Base-by-base conservation (phyloP, 2,329 filamentous ascomycete genomes). In the Fusarium fujikuroi region DNA sequence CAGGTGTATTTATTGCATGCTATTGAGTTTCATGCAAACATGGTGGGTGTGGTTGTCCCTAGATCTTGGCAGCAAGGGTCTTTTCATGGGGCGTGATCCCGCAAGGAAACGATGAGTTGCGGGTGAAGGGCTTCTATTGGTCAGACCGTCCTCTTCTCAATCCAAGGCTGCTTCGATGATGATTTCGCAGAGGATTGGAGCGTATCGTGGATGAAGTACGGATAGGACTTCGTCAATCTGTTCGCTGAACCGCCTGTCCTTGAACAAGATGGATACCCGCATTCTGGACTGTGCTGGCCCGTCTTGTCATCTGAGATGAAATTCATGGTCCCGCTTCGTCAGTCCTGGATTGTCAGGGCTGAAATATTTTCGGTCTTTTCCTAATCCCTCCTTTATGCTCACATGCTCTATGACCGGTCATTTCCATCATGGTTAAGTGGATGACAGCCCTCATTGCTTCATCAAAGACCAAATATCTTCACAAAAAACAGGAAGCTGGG, bases 321-420 rank as follows among this genome's bases (percentile, higher is more conserved):
- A 39, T 44, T 37, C 25, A 57, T 37, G 40, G 30, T 69, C 44
- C 49, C 46, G 58, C 40, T 58, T 62, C 42, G n/a, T 72, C 64
- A 72, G 60, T 69, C 72, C 68, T 72, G 57, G 37, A 69, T 69
- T 44, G 25, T 74, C 72, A 72, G 63, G 71, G 63, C 68, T 72
- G 72, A 64, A 46, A 34, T 47, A 37, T 62, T n/a, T 36, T 25
- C 50, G 43, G 57, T 42, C 32, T 63, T 52, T 47, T 63, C 42
- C 44, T 61, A 42, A 47, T 54, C 44, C 30, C 36, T 60, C 66
- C 52, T 58, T 47, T 43, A 63, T 60, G 62, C 58, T 63, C 70
- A 57, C 53, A 23, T 21, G n/a, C 57, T 37, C 42, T 50, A 50
- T 70, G 42, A 37, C 23, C n/a, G 40, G 36, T 57, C 50, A 56